Conservation (phyloP, 2,329 filamentous ascomycete species). For the Hypoxylon sp. region DNA sequence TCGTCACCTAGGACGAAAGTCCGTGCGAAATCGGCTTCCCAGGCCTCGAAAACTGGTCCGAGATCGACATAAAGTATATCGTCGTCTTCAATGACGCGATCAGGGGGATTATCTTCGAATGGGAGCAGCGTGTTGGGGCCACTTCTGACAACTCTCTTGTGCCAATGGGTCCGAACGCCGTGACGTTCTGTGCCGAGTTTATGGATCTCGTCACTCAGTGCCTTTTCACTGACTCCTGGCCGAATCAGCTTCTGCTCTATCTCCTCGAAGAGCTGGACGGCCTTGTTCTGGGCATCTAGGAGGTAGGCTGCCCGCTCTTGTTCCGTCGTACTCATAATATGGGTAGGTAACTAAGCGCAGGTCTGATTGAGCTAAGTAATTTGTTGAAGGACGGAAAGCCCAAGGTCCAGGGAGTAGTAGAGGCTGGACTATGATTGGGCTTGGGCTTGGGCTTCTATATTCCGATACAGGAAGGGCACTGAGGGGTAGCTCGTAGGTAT, state of each 20-base stretch:
- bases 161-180: slow-evolving; percentile 65
- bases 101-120: slow-evolving; percentile 65
- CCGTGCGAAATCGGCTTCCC: slow-evolving; percentile 68
- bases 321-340: slow-evolving; percentile 19
- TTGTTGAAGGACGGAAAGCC: not conserved
- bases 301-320: slow-evolving; percentile 55
- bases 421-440: not conserved
- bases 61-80: slow-evolving; percentile 68
- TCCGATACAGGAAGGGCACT: slow-evolving; percentile 18
- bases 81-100: slow-evolving; percentile 62
- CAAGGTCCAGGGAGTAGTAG: not conserved
- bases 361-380: not conserved
- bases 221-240: slow-evolving; percentile 64
- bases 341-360: no score
- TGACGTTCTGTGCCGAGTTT: slow-evolving; percentile 59
- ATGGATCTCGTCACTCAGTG: slow-evolving; percentile 64
- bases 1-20: slow-evolving; percentile 67
- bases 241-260: slow-evolving; percentile 63
- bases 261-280: slow-evolving; percentile 62
- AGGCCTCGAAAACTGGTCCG: slow-evolving; percentile 66
- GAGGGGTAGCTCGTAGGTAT: slow-evolving; percentile 19
- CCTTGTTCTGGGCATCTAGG: slow-evolving; percentile 63
- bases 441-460: not conserved
- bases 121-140: slow-evolving; percentile 65
- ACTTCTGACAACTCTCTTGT: slow-evolving; percentile 66